Conservation (phyloP, 306 rosid species). For the Vachellia collinsii region DNA sequence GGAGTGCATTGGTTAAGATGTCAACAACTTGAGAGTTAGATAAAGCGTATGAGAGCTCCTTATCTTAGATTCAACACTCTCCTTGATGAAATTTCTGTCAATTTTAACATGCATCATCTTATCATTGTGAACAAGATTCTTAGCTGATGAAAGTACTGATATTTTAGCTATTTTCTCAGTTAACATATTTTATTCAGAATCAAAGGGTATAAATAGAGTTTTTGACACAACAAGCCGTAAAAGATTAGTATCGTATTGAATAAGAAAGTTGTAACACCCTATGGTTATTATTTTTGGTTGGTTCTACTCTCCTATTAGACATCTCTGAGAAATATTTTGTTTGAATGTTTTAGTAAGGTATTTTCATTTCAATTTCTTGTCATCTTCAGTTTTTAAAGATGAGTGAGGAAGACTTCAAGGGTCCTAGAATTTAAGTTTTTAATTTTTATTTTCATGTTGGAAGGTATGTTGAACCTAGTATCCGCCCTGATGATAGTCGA, state of each 20-base stretch:
- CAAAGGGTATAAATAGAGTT: too few species aligned
- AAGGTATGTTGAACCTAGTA: constrained; percentile 92
- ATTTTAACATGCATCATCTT: background rate
- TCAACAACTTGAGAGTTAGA: background rate
- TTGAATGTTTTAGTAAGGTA: background rate
- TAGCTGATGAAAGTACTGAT: too few species aligned
- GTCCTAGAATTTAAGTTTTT: constrained; percentile 37
- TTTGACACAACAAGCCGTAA: too few species aligned
- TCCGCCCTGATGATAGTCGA: constrained; percentile 95
- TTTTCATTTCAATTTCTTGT: background rate
- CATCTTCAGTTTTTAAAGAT: constrained; percentile 22
- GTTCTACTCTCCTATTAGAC: constrained; percentile 5
- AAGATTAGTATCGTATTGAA: background rate
- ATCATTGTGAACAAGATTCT: too few species aligned
- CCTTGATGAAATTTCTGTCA: background rate
- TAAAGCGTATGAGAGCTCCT: too few species aligned
- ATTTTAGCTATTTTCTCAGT: too few species aligned
- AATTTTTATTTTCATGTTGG: constrained; percentile 42
- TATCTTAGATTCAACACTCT: background rate
- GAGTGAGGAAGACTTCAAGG: constrained; percentile 9
- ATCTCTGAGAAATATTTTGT: background rate
- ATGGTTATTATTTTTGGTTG: constrained; percentile 1
- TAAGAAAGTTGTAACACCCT: constrained; percentile 9
- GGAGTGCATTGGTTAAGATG: background rate
- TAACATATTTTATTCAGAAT: too few species aligned